Evolutionary conservation across 78 protist species (phyloP).

Genomic region (Neovahlkampfia damariscottae): DNA sequence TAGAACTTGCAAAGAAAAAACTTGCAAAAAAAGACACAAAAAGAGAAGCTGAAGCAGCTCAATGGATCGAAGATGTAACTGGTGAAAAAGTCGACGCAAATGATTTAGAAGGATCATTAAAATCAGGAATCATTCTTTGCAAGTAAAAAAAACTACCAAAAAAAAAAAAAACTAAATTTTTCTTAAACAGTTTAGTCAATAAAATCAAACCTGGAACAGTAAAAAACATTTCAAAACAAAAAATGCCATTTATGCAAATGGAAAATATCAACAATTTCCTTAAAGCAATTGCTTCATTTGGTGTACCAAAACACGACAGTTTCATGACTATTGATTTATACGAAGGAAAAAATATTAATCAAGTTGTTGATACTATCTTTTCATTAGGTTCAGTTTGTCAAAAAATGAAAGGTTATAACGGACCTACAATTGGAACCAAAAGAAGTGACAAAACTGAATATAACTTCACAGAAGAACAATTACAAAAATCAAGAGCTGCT

Average conservation of each 20-base stretch:
- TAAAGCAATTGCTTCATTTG: slow-evolving; percentile 16
- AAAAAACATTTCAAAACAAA: slow-evolving; percentile 36
- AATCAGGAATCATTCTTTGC: background rate
- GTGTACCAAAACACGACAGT: slow-evolving; percentile 38
- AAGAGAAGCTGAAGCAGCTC: background rate
- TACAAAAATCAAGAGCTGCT: background rate
- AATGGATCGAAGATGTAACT: background rate
- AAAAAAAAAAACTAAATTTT: no score
- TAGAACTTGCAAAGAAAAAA: background rate
- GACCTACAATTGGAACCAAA: background rate
- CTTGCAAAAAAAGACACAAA: background rate
- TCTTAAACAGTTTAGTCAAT: no score
- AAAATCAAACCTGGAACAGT: slow-evolving; percentile 14
- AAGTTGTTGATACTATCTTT: background rate
- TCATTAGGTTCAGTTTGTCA: background rate
- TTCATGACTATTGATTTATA: slow-evolving; percentile 56
- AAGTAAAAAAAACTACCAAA: no score
- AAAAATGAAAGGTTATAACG: background rate
- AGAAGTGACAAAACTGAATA: background rate
- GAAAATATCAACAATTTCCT: slow-evolving; percentile 42
- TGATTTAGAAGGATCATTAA: background rate
- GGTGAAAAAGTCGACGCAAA: background rate
- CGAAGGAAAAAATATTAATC: slow-evolving; percentile 34
- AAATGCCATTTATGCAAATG: slow-evolving; percentile 56
- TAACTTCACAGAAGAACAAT: slow-evolving; percentile 7